These are phyloP conservation scores for Aspergillus sclerotialis DNA, from an alignment of 2,329 filamentous ascomycete species.

Conservation along the genomic window DNA sequence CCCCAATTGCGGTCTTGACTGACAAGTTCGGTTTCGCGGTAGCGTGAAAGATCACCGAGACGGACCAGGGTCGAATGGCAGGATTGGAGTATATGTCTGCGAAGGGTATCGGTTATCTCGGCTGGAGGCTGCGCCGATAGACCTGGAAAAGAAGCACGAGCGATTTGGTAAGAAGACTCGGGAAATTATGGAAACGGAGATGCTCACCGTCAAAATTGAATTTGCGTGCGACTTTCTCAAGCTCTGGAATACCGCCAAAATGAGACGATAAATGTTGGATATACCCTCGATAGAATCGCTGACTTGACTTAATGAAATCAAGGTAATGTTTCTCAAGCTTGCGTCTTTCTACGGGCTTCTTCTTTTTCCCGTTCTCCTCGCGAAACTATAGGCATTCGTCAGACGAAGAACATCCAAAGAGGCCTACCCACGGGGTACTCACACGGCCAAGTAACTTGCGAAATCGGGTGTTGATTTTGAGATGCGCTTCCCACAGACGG, in stretches of 20 bases:
- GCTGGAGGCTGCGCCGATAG: conserved; percentile 40
- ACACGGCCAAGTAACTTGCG: conserved; percentile 59
- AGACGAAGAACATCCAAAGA: conserved; percentile 3
- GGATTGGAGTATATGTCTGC: conserved; percentile 58
- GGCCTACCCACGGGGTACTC: conserved; percentile 13
- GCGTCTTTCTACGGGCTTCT: conserved; percentile 57
- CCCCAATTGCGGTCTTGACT: conserved; percentile 70
- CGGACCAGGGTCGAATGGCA: conserved; percentile 80
- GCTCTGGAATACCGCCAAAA: conserved; percentile 50
- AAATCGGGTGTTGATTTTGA: conserved; percentile 70
- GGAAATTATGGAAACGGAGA: conserved; percentile 5
- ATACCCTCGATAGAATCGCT: conserved; percentile 81
- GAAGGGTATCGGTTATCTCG: conserved; percentile 45
- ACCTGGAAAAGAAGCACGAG: conserved; percentile 19
- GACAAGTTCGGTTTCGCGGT: conserved; percentile 67
- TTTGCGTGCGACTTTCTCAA: conserved; percentile 50
- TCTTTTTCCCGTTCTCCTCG: conserved; percentile 45
- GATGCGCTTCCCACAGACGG: conserved; percentile 72
- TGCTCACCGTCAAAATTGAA: conserved; percentile 43
- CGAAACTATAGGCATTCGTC: conserved; percentile 34
- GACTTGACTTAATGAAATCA: conserved; percentile 78
- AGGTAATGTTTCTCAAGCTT: conserved; percentile 77
- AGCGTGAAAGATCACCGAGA: conserved; percentile 83
- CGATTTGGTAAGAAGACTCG: conserved; percentile 5
- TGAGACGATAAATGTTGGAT: conserved; percentile 66